phyloP scores from a whole-genome alignment of 1,139 yeast species.

The Williopsis jadinii region DNA sequence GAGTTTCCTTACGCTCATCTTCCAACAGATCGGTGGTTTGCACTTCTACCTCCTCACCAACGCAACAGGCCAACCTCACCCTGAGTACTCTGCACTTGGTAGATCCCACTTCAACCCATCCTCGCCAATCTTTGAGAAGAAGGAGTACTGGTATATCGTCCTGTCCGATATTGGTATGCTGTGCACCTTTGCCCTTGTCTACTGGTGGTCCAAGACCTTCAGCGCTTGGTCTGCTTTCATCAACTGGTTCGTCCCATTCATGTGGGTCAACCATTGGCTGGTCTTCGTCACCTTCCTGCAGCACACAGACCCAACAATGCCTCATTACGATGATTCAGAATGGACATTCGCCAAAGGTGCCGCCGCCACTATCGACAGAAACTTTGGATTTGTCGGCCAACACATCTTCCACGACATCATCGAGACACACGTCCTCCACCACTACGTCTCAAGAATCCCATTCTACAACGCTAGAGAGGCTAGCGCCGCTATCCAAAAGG shows the following conservation, averaged over 20 bases:
- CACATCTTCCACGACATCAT: slow-evolving; percentile 82
- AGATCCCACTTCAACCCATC: slow-evolving; percentile 64
- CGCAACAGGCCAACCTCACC: slow-evolving; percentile 71
- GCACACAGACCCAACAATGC: slow-evolving; percentile 75
- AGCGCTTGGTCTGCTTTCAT: slow-evolving; percentile 61
- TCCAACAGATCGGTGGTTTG: slow-evolving; percentile 79
- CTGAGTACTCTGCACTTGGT: slow-evolving; percentile 42
- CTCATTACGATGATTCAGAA: slow-evolving; percentile 66
- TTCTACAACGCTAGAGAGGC: slow-evolving; percentile 83
- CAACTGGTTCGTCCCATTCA: slow-evolving; percentile 73
- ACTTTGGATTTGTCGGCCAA: slow-evolving; percentile 75
- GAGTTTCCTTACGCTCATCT: slow-evolving; percentile 45
- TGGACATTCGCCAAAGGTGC: slow-evolving; percentile 92
- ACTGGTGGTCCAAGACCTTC: slow-evolving; percentile 54
- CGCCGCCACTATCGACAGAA: slow-evolving; percentile 80
- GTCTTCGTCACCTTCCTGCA: slow-evolving; percentile 81
- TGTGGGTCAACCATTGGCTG: slow-evolving; percentile 84
- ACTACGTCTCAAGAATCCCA: slow-evolving; percentile 78
- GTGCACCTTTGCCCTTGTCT: slow-evolving; percentile 45
- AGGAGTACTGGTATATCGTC: slow-evolving; percentile 63
- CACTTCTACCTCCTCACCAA: slow-evolving; percentile 56
- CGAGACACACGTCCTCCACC: slow-evolving; percentile 87
- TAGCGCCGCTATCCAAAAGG: slow-evolving; percentile 68
- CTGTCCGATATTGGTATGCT: slow-evolving; percentile 68
- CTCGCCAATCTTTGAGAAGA: slow-evolving; percentile 65